phyloP scores from a whole-genome alignment of 164 flowering plant genomes.

The Stephania yunnanensis region DNA sequence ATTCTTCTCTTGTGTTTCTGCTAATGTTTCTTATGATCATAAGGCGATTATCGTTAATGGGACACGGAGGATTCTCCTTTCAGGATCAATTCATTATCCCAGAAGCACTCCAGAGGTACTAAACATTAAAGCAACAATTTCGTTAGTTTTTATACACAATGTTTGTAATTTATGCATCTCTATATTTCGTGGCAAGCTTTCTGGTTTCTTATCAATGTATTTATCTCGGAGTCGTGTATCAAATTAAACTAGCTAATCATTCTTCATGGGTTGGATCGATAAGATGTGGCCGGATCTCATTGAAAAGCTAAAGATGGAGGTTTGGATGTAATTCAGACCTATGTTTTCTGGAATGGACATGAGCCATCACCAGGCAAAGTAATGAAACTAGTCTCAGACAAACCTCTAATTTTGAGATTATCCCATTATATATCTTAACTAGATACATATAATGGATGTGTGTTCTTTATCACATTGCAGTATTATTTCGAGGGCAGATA shows the following conservation, averaged over 20 bases:
- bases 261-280: slow-evolving; percentile 4
- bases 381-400: slow-evolving; percentile 9
- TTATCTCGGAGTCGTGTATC: background rate
- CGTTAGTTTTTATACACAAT: background rate
- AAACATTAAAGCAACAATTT: slow-evolving; percentile 26
- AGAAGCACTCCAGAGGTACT: slow-evolving; percentile 84
- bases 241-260: background rate
- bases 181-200: background rate
- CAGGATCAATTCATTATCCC: slow-evolving; percentile 90
- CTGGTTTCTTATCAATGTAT: background rate
- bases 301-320: slow-evolving; percentile 92
- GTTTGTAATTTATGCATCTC: too few species aligned
- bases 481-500: slow-evolving; percentile 82
- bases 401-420: background rate
- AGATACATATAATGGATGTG: background rate
- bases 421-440: background rate
- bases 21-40: slow-evolving; percentile 60
- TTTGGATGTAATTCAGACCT: slow-evolving; percentile 85
- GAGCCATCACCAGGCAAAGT: slow-evolving; percentile 83
- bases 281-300: slow-evolving; percentile 99
- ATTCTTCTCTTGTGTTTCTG: slow-evolving; percentile 30
- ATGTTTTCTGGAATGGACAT: slow-evolving; percentile 96
- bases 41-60: slow-evolving; percentile 70
- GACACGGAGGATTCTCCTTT: slow-evolving; percentile 64
- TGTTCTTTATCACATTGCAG: slow-evolving; percentile 24